A percentile compares a stretch with the other conserved stretches of the same genome.
Conservation (phyloP, 345 rosid genomes). For the Aethionema arabicum region DNA sequence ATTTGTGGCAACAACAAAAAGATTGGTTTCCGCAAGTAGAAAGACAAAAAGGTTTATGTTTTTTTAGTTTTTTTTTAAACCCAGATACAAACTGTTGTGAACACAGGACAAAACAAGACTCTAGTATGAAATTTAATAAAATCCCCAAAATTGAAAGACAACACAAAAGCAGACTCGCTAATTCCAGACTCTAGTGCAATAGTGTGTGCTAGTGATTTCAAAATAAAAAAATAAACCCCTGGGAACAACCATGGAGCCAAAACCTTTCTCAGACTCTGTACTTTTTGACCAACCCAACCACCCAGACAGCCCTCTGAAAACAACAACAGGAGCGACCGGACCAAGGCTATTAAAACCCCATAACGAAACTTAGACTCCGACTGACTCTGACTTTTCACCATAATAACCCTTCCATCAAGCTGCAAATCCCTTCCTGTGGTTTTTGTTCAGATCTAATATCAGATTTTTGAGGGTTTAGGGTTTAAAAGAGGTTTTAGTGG, state of each 20-base stretch:
- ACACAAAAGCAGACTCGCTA: constrained; percentile 17
- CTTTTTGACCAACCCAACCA: constrained; percentile 18
- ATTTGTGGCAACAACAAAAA: neutral
- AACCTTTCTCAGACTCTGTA: constrained; percentile 21
- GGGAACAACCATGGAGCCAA: constrained; percentile 21
- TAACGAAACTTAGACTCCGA: constrained; percentile 25
- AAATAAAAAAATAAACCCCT: constrained; percentile 9
- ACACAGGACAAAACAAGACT: constrained; percentile 19
- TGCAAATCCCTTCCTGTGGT: constrained; percentile 20
- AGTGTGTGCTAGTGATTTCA: neutral
- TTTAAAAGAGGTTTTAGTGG: neutral
- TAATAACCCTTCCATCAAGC: neutral
- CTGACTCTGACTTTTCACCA: constrained; percentile 29
- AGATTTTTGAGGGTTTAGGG: constrained; percentile 14
- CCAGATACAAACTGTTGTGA: constrained; percentile 24
- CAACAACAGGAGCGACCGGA: neutral
- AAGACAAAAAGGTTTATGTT: constrained; percentile 11
- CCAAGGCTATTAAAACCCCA: neutral
- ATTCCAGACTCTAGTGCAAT: neutral
- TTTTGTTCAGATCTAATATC: constrained; percentile 20
- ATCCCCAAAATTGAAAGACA: constrained; percentile 20
- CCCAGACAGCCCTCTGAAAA: constrained; percentile 1
- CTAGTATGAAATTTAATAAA: neutral
- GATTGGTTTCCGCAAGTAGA: constrained; percentile 8
- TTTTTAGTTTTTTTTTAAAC: constrained; percentile 5